These are phyloP conservation scores for Suhomyces prunicola DNA, from an alignment of 805 yeast species.

Conservation along the genomic window DNA sequence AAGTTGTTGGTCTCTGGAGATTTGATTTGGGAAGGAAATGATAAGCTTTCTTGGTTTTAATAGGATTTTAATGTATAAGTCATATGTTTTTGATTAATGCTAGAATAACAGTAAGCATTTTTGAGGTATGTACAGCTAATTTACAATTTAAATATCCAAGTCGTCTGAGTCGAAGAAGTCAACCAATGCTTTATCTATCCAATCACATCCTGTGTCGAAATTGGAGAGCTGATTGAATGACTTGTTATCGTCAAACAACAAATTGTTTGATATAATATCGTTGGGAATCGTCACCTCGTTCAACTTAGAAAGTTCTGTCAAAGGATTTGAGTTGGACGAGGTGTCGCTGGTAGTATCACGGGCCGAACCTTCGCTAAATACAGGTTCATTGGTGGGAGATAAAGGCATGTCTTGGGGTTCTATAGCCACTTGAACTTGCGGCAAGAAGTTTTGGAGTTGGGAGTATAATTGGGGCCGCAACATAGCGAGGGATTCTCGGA, in stretches of 20 bases:
- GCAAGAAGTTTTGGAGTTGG: slow-evolving; percentile 33
- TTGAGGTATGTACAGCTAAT: background rate
- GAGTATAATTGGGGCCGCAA: slow-evolving; percentile 41
- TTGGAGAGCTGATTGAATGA: slow-evolving; percentile 3
- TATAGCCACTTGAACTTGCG: slow-evolving; percentile 12
- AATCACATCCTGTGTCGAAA: slow-evolving; percentile 55
- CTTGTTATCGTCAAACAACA: background rate
- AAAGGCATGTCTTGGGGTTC: background rate
- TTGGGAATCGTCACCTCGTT: background rate
- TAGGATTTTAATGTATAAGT: background rate
- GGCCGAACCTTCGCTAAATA: background rate
- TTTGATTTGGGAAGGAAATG: slow-evolving; percentile 41
- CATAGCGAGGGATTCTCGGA: slow-evolving; percentile 42
- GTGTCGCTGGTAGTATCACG: background rate
- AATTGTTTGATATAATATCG: background rate
- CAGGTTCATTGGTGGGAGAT: background rate
- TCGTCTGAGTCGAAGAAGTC: slow-evolving; percentile 7
- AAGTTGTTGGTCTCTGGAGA: slow-evolving; percentile 20
- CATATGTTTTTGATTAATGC: background rate
- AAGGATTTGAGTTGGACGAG: background rate
- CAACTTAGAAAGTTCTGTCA: background rate
- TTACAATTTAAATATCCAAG: background rate
- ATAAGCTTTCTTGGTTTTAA: slow-evolving; percentile 43
- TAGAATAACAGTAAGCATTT: background rate
- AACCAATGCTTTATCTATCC: slow-evolving; percentile 45